phyloP scores from a whole-genome alignment of 2,329 filamentous ascomycete species.

The Neobulgaria alba region DNA sequence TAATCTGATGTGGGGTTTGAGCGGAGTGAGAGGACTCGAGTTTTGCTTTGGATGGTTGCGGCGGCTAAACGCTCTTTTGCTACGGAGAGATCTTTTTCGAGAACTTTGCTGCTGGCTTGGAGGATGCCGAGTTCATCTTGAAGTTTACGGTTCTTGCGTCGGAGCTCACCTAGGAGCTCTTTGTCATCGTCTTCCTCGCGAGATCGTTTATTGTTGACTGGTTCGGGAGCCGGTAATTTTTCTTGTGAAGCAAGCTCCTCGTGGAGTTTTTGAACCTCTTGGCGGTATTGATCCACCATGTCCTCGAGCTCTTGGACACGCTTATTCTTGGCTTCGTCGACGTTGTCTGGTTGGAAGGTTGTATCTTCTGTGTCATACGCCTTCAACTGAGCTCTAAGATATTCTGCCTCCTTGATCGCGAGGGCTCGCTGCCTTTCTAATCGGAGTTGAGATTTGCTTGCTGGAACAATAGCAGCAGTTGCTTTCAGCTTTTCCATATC shows the following conservation, averaged over 20 bases:
- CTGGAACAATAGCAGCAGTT: conserved; percentile 28
- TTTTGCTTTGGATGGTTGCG: conserved; percentile 59
- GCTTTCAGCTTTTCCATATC: conserved; percentile 65
- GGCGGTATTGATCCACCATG: conserved; percentile 80
- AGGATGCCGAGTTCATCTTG: conserved; percentile 67
- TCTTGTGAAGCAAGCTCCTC: conserved; percentile 64
- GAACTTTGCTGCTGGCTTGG: conserved; percentile 60
- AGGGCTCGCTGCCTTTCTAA: conserved; percentile 80
- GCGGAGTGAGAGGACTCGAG: conserved; percentile 75
- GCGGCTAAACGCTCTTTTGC: conserved; percentile 62
- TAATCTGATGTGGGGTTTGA: conserved; percentile 86
- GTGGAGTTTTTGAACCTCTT: conserved; percentile 67
- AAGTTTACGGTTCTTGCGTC: conserved; percentile 79
- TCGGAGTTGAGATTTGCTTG: conserved; percentile 55
- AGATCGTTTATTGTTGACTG: conserved; percentile 55
- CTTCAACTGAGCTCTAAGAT: conserved; percentile 84
- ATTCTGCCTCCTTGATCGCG: conserved; percentile 87
- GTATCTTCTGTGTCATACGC: conserved; percentile 81
- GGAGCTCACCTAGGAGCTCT: conserved; percentile 58
- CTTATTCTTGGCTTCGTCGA: conserved; percentile 65
- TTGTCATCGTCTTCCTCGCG: conserved; percentile 47
- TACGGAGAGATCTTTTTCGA: conserved; percentile 69
- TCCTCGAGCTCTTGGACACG: conserved; percentile 75
- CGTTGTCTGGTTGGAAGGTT: conserved; percentile 72
- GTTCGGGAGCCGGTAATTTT: conserved; percentile 28